These are phyloP conservation scores for Nannochloropsis limnetica DNA, from an alignment of 352 stramenopile species.

Conservation along the genomic window DNA sequence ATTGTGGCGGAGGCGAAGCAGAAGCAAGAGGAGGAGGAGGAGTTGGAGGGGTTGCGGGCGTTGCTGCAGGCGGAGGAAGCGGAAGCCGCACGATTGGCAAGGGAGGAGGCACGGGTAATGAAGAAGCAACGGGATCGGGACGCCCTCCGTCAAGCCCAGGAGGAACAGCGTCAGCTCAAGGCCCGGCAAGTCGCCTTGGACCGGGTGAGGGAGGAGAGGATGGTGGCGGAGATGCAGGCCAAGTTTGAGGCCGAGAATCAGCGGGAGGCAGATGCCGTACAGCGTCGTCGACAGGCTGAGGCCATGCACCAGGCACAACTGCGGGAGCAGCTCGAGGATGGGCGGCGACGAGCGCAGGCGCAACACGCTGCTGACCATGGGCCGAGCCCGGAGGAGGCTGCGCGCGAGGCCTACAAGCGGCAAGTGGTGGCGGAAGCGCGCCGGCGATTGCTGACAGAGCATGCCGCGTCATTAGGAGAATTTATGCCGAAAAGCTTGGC, in stretches of 20 bases:
- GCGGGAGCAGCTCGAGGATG: not conserved
- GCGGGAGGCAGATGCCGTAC: not conserved
- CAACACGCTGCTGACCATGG: not conserved
- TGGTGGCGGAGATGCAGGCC: conserved; percentile 26
- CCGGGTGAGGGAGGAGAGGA: not conserved
- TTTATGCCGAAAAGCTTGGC: conserved; percentile 6
- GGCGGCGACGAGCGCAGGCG: not conserved
- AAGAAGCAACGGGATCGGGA: not conserved
- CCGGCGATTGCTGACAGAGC: not conserved
- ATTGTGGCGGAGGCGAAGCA: conserved; percentile 6
- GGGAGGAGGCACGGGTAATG: not conserved
- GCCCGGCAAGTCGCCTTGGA: not conserved
- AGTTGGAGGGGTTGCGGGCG: not conserved
- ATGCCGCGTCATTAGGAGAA: not conserved
- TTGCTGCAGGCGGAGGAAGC: not conserved
- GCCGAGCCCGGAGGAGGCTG: not conserved
- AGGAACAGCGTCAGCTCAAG: not conserved
- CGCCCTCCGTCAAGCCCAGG: not conserved
- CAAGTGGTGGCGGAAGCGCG: not conserved
- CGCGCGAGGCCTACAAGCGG: not conserved
- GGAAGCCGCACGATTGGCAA: not conserved
- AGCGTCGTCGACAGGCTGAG: not conserved
- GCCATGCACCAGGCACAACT: not conserved
- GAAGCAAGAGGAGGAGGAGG: not conserved
- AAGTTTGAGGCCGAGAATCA: not conserved